Evolutionary conservation across 768 basidiomycete genomes (phyloP).

Genomic region (Lyophyllum atratum): DNA sequence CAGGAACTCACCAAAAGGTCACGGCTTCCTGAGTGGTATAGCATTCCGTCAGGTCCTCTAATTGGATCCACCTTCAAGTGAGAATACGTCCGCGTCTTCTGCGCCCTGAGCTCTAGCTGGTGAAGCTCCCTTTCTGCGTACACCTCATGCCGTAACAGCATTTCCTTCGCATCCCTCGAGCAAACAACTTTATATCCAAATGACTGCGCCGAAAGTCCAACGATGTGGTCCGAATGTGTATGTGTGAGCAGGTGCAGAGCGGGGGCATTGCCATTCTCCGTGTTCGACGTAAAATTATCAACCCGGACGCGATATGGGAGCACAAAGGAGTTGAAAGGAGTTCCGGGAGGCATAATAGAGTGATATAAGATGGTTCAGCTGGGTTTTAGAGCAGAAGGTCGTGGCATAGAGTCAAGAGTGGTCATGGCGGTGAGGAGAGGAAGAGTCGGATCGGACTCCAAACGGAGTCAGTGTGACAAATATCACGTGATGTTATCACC

Average conservation of each 20-base stretch:
- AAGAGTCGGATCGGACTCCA: not conserved
- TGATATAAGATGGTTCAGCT: not conserved
- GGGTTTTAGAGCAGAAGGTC: not conserved
- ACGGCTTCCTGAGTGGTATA: constrained; percentile 53
- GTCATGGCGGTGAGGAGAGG: not conserved
- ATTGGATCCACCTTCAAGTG: constrained; percentile 66
- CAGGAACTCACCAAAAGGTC: constrained; percentile 63
- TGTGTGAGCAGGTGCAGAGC: constrained; percentile 82
- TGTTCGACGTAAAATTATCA: constrained; percentile 68
- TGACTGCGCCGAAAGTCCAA: constrained; percentile 72
- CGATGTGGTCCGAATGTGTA: constrained; percentile 87
- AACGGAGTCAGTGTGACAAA: not conserved
- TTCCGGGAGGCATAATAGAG: constrained; percentile 68
- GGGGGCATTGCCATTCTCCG: constrained; percentile 36
- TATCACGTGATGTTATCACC: not conserved
- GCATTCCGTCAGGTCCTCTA: constrained; percentile 45
- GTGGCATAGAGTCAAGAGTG: constrained; percentile 2
- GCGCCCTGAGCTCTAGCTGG: constrained; percentile 49
- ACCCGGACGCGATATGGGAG: constrained; percentile 84
- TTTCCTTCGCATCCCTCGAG: constrained; percentile 82
- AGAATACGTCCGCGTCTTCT: constrained; percentile 58
- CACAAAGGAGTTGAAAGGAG: constrained; percentile 76
- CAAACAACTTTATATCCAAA: constrained; percentile 77
- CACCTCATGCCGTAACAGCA: constrained; percentile 79
- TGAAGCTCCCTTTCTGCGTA: constrained; percentile 62